Percentiles rank a stretch among this genome's conserved stretches.
These are phyloP conservation scores for Pichia occidentalis DNA, from an alignment of 805 yeast genomes.

Conservation along the genomic window DNA sequence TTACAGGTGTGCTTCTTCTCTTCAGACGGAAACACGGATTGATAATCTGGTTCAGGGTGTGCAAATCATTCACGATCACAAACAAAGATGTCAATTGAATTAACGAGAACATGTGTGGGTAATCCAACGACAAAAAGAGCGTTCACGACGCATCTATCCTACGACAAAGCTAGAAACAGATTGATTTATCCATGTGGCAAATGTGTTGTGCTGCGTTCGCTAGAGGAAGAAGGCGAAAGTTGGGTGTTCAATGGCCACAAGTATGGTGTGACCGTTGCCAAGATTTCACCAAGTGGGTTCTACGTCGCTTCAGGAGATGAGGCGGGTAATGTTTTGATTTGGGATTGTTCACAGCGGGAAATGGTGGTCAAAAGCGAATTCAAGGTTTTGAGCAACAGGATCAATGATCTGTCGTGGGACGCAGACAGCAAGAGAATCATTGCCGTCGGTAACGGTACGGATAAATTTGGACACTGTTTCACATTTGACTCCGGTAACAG, in stretches of 20 bases:
- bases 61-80: not conserved
- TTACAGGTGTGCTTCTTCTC: too few relatives aligned
- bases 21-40: too few relatives aligned
- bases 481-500: slow-evolving; percentile 94
- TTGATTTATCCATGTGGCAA: slow-evolving; percentile 81
- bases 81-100: slow-evolving; percentile 16
- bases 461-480: slow-evolving; percentile 85
- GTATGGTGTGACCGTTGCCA: slow-evolving; percentile 70
- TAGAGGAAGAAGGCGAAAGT: slow-evolving; percentile 44
- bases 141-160: slow-evolving; percentile 63
- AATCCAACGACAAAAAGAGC: slow-evolving; percentile 75
- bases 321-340: slow-evolving; percentile 80
- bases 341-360: slow-evolving; percentile 63
- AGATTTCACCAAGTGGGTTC: slow-evolving; percentile 83
- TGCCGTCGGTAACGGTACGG: slow-evolving; percentile 94
- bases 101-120: slow-evolving; percentile 50
- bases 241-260: slow-evolving; percentile 58
- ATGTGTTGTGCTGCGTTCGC: slow-evolving; percentile 64
- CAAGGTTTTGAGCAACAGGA: slow-evolving; percentile 65
- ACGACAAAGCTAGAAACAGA: slow-evolving; percentile 60
- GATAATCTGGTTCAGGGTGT: too few relatives aligned
- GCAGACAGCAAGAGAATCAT: slow-evolving; percentile 77
- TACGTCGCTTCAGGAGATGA: slow-evolving; percentile 91
- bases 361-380: slow-evolving; percentile 71
- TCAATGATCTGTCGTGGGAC: slow-evolving; percentile 88